Base-by-base conservation (phyloP, 306 rosid species). In the Begonia fuchsioides region DNA sequence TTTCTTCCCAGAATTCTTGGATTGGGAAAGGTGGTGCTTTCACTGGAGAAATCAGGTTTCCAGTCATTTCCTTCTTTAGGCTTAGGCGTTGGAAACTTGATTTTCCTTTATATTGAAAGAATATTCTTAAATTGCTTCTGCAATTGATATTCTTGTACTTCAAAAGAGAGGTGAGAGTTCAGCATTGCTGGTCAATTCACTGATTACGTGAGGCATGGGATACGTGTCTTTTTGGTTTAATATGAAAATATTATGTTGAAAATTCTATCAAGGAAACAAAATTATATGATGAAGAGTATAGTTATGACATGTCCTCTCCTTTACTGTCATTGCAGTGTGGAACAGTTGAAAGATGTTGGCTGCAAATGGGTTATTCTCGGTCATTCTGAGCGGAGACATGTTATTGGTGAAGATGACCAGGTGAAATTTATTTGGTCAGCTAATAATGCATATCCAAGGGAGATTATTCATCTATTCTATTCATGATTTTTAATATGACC, bases 21-120 rank as follows among this genome's bases (percentile, higher is more conserved):
- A 95, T 82, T 46, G 85, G 96, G 38, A 92, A 92, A 67, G 98
- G 98, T 43, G 98, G 98, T 15, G 98, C 98, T 69, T 92, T 82
- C 72, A 92, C 98, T 0, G 98, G 98, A 66, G 98, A 92, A 79
- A 85, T 92, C 87, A 92, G 96, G 98, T 92, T 62, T 43, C 71
- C 56, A 58, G 58, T 18, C 47, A 26, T 47, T 52, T 43, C 54
- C 17, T 63, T 39, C 38, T 32, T 38, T 32, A 18, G n/a, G n/a
- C n/a, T n/a, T n/a, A n/a, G 26, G 26, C 26, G 3, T 19, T 20
- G 32, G 26, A 48, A 44, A 48, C 45, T 18, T 57, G 47, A 47
- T 3, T 14, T 57, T 12, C 26, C 8, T 5, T 43, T 11, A 11
- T 11, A 39, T 49, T 32, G 9, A 19, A 44, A 15, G 49, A 11